Base-by-base conservation (phyloP, 768 basidiomycete species). In the Suillus weaverae region DNA sequence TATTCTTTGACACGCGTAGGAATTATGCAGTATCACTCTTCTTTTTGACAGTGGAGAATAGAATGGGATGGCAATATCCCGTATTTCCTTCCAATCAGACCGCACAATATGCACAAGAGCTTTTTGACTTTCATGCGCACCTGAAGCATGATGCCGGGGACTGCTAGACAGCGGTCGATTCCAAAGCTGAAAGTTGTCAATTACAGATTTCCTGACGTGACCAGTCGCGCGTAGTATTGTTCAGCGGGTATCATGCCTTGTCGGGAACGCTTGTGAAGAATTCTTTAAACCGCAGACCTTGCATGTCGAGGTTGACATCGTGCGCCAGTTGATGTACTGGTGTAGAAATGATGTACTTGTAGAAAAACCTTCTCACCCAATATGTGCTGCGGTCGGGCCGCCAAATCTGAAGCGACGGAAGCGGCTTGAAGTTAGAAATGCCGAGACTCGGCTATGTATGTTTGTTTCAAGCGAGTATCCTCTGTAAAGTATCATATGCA, bases 1-100 rank as follows among this genome's bases (percentile, higher is more conserved):
- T 60, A 60, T 14, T 60, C 26, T n/a, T 20, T 55, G 50, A 36
- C 35, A 36, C n/a, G 14, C 36, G 9, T 41, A 73, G 72, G 71
- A 72, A 4, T 62, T 72, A 13, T 72, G 71, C 53, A 32, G 33
- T 4, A 39, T 70, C 44, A 68, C 70, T 14, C 20, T 68, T 61
- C 54, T 73, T 64, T 6, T 71, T 7, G 22, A 67, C 14, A 54
- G 33, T 67, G 68, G 3, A 55, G 33, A 61, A 65, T 72, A 1
- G 26, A 1, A 41, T 63, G 1, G 65, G 64, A n/a, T 57, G 59
- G n/a, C 65, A 72, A 38, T 70, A 72, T 61, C 71, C 71, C 1
- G 69, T 69, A 13, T 72, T 72, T 55, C 71, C 69, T 13, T 64
- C 71, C 6, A 55, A 72, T n/a, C 39, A 63, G 62, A 70, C 66